Evolutionary conservation across 176 grass and related monocot genomes (phyloP).

Genomic region (Secale cereale): DNA sequence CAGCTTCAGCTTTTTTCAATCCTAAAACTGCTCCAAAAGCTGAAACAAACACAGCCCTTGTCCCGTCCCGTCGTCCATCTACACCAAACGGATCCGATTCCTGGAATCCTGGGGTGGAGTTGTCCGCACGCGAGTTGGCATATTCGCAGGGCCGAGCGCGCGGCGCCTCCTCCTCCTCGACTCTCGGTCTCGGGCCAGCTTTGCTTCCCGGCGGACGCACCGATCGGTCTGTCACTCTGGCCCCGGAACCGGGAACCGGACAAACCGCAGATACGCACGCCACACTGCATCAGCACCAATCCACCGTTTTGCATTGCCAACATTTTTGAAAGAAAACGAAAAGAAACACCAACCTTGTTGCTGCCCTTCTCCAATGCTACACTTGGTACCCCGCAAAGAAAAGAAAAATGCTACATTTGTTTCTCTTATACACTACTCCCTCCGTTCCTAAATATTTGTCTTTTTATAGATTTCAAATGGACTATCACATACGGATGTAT

Average conservation of each 20-base stretch:
- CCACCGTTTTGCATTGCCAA: too few relatives aligned
- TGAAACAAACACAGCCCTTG: too few relatives aligned
- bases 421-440: too few relatives aligned
- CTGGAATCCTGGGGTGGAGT: background rate
- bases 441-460: too few relatives aligned
- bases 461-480: too few relatives aligned
- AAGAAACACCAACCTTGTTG: background rate
- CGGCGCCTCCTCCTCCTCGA: background rate
- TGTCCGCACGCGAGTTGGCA: background rate
- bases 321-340: too few relatives aligned
- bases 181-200: background rate
- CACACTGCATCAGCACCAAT: too few relatives aligned
- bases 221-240: background rate
- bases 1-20: too few relatives aligned
- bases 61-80: background rate
- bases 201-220: background rate
- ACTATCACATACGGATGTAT: too few relatives aligned
- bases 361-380: background rate
- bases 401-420: too few relatives aligned
- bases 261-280: constrained; percentile 13
- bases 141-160: background rate
- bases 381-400: too few relatives aligned
- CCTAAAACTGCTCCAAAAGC: too few relatives aligned
- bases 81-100: background rate
- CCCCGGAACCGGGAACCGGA: background rate